Conservation (phyloP, 1,139 yeast species). For the Diutina pseudorugosa region DNA sequence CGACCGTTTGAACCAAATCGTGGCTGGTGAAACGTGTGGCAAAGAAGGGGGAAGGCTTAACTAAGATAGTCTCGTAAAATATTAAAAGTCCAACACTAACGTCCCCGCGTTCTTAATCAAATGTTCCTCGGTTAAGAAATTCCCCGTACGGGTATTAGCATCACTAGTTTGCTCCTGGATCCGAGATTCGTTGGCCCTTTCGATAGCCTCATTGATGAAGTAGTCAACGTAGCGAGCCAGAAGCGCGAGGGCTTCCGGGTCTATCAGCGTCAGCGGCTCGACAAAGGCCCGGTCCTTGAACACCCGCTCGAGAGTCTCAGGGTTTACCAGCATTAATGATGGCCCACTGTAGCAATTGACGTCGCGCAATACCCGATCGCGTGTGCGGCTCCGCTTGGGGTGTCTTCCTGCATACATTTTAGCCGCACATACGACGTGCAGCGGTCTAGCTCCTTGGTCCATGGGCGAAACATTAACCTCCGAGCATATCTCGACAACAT, state of each 20-base stretch:
- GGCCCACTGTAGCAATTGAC: too few species aligned
- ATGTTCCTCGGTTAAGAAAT: slow-evolving; percentile 14
- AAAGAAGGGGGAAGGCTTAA: too few species aligned
- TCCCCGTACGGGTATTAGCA: background rate
- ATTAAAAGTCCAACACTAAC: slow-evolving; percentile 40
- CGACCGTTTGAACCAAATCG: background rate
- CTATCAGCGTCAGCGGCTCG: slow-evolving; percentile 33
- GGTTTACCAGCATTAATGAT: background rate
- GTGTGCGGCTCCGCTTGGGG: background rate
- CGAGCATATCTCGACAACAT: background rate
- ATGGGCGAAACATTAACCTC: background rate
- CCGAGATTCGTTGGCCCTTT: slow-evolving; percentile 46
- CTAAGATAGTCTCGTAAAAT: background rate
- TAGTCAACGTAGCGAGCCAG: slow-evolving; percentile 46
- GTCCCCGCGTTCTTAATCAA: slow-evolving; percentile 42
- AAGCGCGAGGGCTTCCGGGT: slow-evolving; percentile 35
- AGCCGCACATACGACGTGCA: background rate
- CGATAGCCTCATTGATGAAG: slow-evolving; percentile 52
- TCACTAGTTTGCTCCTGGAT: slow-evolving; percentile 6
- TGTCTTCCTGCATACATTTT: background rate
- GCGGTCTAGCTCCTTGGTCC: background rate
- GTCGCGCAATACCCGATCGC: background rate
- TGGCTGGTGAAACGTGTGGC: too few species aligned
- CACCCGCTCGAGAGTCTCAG: slow-evolving; percentile 39
- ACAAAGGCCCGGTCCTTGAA: slow-evolving; percentile 43